Evolutionary conservation across 345 rosid species (phyloP).

Genomic region (Bruguiera parviflora): DNA sequence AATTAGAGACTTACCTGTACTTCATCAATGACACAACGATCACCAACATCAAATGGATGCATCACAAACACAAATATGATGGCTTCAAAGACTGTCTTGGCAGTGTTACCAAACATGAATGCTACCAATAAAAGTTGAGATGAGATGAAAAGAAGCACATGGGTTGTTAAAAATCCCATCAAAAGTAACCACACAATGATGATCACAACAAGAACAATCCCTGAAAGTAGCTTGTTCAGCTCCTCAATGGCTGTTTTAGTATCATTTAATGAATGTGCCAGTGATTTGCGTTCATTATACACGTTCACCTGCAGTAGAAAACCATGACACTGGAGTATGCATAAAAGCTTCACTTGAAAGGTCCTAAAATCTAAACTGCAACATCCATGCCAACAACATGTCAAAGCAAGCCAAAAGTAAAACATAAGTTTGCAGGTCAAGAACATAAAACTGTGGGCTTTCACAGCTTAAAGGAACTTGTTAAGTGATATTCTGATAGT

Average conservation of each 20-base stretch:
- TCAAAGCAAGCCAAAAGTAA: no score
- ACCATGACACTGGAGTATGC: neutral
- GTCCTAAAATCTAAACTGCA: neutral
- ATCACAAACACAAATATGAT: conserved; percentile 73
- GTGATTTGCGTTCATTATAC: conserved; percentile 52
- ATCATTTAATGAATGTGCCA: conserved; percentile 59
- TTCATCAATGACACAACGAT: conserved; percentile 80
- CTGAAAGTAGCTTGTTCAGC: conserved; percentile 55
- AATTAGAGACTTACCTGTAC: conserved; percentile 43
- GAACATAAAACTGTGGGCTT: no score
- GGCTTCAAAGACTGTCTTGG: conserved; percentile 60
- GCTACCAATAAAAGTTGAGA: conserved; percentile 54
- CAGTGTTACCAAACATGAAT: conserved; percentile 59
- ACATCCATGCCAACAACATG: no score
- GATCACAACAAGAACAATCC: conserved; percentile 28
- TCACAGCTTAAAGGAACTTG: no score
- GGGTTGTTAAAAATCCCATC: conserved; percentile 55
- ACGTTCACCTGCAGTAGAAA: conserved; percentile 47
- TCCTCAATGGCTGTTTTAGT: conserved; percentile 70
- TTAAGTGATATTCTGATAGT: neutral
- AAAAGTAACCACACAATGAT: conserved; percentile 46
- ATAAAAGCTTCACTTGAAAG: neutral
- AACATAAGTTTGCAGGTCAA: no score
- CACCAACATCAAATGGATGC: conserved; percentile 83
- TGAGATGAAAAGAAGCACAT: conserved; percentile 49